These are phyloP conservation scores for Aphanomyces cochlioides DNA, from an alignment of 352 stramenopile species.

Conservation along the genomic window DNA sequence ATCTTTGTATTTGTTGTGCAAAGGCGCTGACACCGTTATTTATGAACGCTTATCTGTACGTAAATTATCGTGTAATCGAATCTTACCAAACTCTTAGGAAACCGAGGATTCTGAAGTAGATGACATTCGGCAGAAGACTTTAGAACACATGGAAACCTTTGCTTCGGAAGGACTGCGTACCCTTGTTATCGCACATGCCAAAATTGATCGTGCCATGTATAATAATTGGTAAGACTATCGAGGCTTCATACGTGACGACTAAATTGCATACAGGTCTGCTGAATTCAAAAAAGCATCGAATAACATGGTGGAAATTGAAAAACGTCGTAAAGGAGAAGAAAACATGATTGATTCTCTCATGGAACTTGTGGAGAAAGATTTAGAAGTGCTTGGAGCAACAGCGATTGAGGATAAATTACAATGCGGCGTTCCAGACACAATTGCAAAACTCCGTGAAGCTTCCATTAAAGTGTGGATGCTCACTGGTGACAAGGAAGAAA, in stretches of 20 bases:
- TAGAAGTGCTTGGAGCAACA: conserved; percentile 87
- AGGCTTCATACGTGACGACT: background rate
- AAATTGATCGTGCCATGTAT: conserved; percentile 59
- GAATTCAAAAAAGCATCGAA: conserved; percentile 73
- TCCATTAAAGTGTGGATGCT: conserved; percentile 95
- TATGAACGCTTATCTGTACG: conserved; percentile 60
- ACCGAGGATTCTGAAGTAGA: conserved; percentile 48
- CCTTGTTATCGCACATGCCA: conserved; percentile 73
- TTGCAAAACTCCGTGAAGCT: conserved; percentile 86
- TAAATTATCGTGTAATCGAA: background rate
- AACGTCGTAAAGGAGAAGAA: conserved; percentile 59
- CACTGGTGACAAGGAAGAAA: conserved; percentile 94
- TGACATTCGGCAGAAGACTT: conserved; percentile 56
- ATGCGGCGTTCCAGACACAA: conserved; percentile 87
- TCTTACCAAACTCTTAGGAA: conserved; percentile 24
- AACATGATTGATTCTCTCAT: conserved; percentile 80
- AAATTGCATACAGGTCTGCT: conserved; percentile 16
- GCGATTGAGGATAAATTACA: conserved; percentile 95
- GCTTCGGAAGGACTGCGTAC: conserved; percentile 85
- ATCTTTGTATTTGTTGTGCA: conserved; percentile 73
- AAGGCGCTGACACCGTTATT: conserved; percentile 88
- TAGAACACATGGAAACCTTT: conserved; percentile 87
- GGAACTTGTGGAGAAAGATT: conserved; percentile 82
- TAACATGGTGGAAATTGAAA: conserved; percentile 84
- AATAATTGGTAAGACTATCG: conserved; percentile 48